Evolutionary conservation across 2,329 filamentous ascomycete genomes (phyloP), one percentile per base, ranked within the genome.

Genomic region (Colletotrichum incanum): DNA sequence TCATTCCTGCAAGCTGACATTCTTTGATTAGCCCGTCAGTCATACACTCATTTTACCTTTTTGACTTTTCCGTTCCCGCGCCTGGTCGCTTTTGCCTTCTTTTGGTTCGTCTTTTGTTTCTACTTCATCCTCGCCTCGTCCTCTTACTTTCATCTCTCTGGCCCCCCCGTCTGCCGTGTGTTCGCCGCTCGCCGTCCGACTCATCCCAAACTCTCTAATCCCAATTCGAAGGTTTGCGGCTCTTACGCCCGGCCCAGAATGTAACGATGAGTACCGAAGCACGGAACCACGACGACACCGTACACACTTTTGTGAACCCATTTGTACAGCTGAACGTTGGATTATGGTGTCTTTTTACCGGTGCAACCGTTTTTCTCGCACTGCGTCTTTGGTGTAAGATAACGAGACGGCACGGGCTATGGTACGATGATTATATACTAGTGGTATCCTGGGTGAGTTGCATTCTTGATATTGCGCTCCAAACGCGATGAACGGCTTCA

Each of bases 351-450:
- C 74, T 83, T 7, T 82, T 81, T 43, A 60, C 71, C 0, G 80
- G 76, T 26, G 78, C 81, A 2, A 79, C 77, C 16, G 39, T 78
- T 26, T 78, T 83, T 60, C 68, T 83, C 16, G 76, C 20, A 16
- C 56, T 81, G 49, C 75, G 81, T 23, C 62, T 83, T 18, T 83
- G 79, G 76, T 78, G 79, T 58, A 83, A 83, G 75, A 31, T 81
- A n/a, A 78, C 75, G 39, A 77, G 79, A 39, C 75, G 80, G 6
- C 79, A 82, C 70, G 80, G 81, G 3, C 75, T 83, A 56, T 83
- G 81, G 81, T 83, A 82, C 62, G 81, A 83, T 63, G 81, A 83
- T 68, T 80, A 82, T 37, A 79, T 83, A 65, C 76, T 83, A n/a
- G 72, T 81, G n/a, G 73, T 76, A 5, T 78, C 77, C 7, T 83